Conservation (phyloP, 345 rosid genomes). For the Euphorbia tirucalli region DNA sequence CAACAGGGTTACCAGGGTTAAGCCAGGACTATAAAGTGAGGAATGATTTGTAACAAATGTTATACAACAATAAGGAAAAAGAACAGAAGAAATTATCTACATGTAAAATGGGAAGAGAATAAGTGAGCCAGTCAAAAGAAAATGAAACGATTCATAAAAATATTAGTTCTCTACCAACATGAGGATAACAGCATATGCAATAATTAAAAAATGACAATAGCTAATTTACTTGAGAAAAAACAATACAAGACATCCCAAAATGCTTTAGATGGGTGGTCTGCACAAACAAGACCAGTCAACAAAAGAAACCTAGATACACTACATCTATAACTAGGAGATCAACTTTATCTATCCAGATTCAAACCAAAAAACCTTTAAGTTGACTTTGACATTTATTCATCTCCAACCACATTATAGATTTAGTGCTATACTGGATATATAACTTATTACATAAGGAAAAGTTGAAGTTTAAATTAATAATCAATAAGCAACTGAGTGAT, state of each 20-base stretch:
- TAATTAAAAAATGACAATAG: neutral
- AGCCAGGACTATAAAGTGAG: neutral
- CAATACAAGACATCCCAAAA: slow-evolving; percentile 8
- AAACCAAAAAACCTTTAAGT: neutral
- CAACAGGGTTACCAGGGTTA: neutral
- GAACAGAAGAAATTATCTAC: neutral
- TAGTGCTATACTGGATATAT: neutral
- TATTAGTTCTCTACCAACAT: neutral
- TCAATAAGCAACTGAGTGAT: neutral
- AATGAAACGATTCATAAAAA: neutral
- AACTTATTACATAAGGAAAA: slow-evolving; percentile 1
- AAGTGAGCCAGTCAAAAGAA: neutral
- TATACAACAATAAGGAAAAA: neutral
- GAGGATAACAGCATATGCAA: neutral
- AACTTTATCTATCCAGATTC: neutral
- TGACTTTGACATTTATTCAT: neutral
- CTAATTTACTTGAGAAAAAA: neutral
- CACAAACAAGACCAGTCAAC: neutral
- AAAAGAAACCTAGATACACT: neutral
- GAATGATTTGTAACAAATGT: neutral
- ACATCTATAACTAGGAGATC: neutral
- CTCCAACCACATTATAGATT: slow-evolving; percentile 7
- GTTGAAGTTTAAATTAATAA: slow-evolving; percentile 2
- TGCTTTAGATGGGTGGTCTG: neutral
- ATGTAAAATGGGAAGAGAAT: neutral